Conservation (phyloP, 495 filamentous ascomycete species). For the Penicillium verhagenii region DNA sequence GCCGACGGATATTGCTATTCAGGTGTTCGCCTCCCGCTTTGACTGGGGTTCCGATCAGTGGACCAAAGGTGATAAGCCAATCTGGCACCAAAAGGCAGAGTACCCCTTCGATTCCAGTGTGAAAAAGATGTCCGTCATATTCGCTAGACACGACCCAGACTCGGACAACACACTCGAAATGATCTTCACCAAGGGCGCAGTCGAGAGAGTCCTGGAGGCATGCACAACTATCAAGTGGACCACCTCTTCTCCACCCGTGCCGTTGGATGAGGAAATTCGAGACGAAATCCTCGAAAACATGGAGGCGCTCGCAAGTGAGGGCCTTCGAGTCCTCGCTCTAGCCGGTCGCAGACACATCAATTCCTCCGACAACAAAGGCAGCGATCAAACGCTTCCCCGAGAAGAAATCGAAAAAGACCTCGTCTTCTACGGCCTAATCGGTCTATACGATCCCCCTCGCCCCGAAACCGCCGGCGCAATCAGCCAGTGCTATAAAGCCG, state of each 20-base stretch:
- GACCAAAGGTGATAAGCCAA: constrained; percentile 48
- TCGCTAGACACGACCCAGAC: constrained; percentile 32
- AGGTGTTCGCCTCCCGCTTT: constrained; percentile 65
- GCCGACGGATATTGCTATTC: constrained; percentile 69
- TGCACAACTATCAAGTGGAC: constrained; percentile 54
- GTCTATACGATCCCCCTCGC: constrained; percentile 73
- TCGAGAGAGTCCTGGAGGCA: constrained; percentile 73
- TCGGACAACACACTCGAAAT: constrained; percentile 31
- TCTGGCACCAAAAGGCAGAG: constrained; percentile 59
- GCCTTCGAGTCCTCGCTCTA: constrained; percentile 63
- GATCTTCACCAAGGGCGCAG: constrained; percentile 77
- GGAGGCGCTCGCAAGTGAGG: constrained; percentile 60
- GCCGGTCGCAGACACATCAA: constrained; percentile 47
- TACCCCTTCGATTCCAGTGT: constrained; percentile 67
- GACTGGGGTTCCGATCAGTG: constrained; percentile 55
- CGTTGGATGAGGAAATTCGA: constrained; percentile 42
- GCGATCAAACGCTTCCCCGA: constrained; percentile 47
- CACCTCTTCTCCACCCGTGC: constrained; percentile 32
- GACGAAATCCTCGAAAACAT: constrained; percentile 61
- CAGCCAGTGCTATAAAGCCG: constrained; percentile 58
- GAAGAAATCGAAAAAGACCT: constrained; percentile 59
- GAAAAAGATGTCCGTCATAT: constrained; percentile 70
- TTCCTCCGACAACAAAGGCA: constrained; percentile 19
- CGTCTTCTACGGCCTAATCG: constrained; percentile 64
- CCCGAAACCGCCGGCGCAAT: constrained; percentile 53